These are phyloP conservation scores for Umbelopsis isabellina DNA, from an alignment of 192 early-diverging fungal genomes.

Conservation along the genomic window DNA sequence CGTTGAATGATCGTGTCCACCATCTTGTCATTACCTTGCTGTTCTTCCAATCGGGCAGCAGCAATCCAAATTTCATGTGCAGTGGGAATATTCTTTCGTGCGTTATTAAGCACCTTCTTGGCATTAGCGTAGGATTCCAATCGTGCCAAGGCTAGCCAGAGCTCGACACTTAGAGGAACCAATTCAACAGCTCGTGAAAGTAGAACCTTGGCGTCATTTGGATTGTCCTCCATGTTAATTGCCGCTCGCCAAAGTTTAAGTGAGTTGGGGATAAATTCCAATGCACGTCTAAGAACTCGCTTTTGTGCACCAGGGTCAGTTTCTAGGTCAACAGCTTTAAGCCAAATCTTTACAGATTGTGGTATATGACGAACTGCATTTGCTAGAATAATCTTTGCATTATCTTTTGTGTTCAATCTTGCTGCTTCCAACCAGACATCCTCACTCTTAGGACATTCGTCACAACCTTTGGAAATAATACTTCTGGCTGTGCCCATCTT, in stretches of 20 bases:
- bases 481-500: conserved; percentile 82
- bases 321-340: conserved; percentile 85
- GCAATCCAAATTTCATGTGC: conserved; percentile 96
- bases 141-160: conserved; percentile 95
- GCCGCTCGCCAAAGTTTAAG: conserved; percentile 92
- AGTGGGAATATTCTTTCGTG: conserved; percentile 80
- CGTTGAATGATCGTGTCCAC: conserved; percentile 71
- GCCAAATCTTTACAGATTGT: conserved; percentile 93
- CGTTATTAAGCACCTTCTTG: conserved; percentile 88
- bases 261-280: conserved; percentile 93
- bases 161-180: conserved; percentile 85
- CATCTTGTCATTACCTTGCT: conserved; percentile 67
- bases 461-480: conserved; percentile 90
- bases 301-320: conserved; percentile 74
- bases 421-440: conserved; percentile 98
- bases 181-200: conserved; percentile 93
- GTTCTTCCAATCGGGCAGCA: conserved; percentile 90
- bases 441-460: conserved; percentile 91
- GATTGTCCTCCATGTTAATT: conserved; percentile 89
- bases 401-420: conserved; percentile 80
- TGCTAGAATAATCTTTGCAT: conserved; percentile 90
- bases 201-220: conserved; percentile 88
- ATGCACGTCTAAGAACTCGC: conserved; percentile 83
- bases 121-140: conserved; percentile 91
- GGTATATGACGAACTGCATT: conserved; percentile 89